Evolutionary conservation across 768 basidiomycete genomes (phyloP).

Genomic region (Tricholoma saponaceum): DNA sequence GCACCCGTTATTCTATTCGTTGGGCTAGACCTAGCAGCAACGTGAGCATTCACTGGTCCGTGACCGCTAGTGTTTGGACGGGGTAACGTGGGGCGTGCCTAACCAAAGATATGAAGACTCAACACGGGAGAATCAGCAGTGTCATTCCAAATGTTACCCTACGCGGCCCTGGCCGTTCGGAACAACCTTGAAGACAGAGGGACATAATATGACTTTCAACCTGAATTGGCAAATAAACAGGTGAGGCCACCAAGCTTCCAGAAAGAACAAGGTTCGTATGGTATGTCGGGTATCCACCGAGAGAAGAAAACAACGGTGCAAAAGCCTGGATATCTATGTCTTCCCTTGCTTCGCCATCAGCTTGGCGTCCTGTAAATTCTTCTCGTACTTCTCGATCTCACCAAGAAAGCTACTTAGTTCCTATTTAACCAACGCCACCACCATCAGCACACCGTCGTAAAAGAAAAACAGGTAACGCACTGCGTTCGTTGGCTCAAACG

Average conservation of each 20-base stretch:
- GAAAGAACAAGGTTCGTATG: background rate
- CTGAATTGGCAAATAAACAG: background rate
- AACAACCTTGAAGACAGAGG: background rate
- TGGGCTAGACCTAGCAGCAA: too few relatives aligned
- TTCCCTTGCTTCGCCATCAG: conserved; percentile 1
- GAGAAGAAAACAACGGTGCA: background rate
- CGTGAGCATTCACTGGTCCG: too few relatives aligned
- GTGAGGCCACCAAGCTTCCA: background rate
- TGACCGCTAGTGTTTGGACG: background rate
- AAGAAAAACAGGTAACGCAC: conserved; percentile 20
- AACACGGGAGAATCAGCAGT: too few relatives aligned
- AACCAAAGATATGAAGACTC: background rate
- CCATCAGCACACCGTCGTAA: background rate
- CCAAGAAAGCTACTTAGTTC: conserved; percentile 16
- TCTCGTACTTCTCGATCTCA: conserved; percentile 17
- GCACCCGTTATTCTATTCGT: too few relatives aligned
- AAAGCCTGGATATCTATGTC: background rate
- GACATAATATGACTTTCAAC: background rate
- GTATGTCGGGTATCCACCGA: background rate
- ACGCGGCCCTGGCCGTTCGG: background rate
- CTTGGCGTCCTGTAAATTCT: conserved; percentile 8
- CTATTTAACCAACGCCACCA: conserved; percentile 1
- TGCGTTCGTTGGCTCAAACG: conserved; percentile 64
- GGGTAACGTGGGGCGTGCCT: background rate
- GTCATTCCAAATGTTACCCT: background rate